Evolutionary conservation across 148 eudicot genomes (phyloP).

Genomic region (Pharnaceum exiguum): DNA sequence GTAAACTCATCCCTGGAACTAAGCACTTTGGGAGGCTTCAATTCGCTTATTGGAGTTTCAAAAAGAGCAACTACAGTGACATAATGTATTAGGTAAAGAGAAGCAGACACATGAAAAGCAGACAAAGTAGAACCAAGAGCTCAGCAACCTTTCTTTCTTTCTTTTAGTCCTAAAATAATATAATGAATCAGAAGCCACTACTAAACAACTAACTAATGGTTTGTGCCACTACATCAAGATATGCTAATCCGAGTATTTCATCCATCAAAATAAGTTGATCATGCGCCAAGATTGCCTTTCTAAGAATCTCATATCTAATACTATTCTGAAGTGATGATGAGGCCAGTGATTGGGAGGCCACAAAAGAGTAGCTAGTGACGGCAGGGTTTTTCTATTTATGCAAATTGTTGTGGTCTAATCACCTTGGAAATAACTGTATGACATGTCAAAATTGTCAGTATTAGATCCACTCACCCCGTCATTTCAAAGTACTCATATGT

Average conservation of each 20-base stretch:
- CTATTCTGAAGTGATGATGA: slow-evolving; percentile 10
- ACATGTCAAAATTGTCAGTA: not conserved
- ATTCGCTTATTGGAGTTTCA: not conserved
- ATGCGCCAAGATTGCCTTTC: not conserved
- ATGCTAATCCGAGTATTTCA: not conserved
- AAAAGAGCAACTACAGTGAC: not conserved
- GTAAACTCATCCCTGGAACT: not conserved
- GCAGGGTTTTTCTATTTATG: not conserved
- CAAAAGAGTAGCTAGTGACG: not conserved
- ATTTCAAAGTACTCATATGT: not conserved
- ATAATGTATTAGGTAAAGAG: not conserved
- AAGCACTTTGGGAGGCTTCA: not conserved
- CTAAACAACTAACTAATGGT: not conserved
- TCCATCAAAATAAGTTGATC: not conserved
- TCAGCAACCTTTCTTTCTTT: not conserved
- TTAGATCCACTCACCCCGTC: not conserved
- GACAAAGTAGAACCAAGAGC: not conserved
- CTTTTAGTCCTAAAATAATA: not conserved
- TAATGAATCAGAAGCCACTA: not conserved
- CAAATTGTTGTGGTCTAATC: slow-evolving; percentile 8
- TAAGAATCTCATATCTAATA: slow-evolving; percentile 1
- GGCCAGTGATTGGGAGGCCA: slow-evolving; percentile 1
- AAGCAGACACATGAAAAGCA: not conserved
- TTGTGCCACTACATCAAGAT: not conserved
- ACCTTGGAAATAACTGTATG: not conserved